phyloP scores from a whole-genome alignment of 2,329 filamentous ascomycete genomes.

The Fusarium gaditjirri region DNA sequence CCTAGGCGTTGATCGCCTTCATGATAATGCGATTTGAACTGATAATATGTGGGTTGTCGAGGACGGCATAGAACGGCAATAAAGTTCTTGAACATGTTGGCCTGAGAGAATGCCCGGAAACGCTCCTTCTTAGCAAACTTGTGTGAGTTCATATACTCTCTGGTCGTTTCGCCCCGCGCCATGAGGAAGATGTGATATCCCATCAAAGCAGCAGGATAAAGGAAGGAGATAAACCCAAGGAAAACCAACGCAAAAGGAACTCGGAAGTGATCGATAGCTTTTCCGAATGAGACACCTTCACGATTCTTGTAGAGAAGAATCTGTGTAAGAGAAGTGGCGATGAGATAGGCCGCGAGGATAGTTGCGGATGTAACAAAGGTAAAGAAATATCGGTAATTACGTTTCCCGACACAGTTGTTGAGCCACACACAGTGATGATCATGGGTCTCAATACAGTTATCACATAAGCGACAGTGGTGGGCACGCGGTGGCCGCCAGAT shows the following conservation, averaged over 20 bases:
- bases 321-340: constrained; percentile 83
- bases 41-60: constrained; percentile 86
- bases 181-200: constrained; percentile 93
- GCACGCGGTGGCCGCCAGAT: constrained; percentile 96
- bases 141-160: constrained; percentile 95
- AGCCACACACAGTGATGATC: constrained; percentile 99
- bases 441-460: constrained; percentile 96
- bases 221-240: constrained; percentile 77
- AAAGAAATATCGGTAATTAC: constrained; percentile 99
- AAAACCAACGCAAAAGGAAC: constrained; percentile 91
- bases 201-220: constrained; percentile 86
- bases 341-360: constrained; percentile 78
- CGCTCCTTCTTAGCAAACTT: constrained; percentile 94
- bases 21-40: constrained; percentile 81
- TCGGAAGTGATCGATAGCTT: constrained; percentile 75
- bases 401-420: constrained; percentile 96
- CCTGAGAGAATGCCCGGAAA: constrained; percentile 89
- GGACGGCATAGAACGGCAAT: constrained; percentile 83
- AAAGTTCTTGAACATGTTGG: constrained; percentile 80
- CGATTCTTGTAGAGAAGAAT: constrained; percentile 76
- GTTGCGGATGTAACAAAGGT: constrained; percentile 86
- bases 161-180: constrained; percentile 90
- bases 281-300: constrained; percentile 73
- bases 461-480: constrained; percentile 95
- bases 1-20: constrained; percentile 89